These are phyloP conservation scores for Abelmoschus esculentus DNA, from an alignment of 345 rosid genomes.

Conservation along the genomic window DNA sequence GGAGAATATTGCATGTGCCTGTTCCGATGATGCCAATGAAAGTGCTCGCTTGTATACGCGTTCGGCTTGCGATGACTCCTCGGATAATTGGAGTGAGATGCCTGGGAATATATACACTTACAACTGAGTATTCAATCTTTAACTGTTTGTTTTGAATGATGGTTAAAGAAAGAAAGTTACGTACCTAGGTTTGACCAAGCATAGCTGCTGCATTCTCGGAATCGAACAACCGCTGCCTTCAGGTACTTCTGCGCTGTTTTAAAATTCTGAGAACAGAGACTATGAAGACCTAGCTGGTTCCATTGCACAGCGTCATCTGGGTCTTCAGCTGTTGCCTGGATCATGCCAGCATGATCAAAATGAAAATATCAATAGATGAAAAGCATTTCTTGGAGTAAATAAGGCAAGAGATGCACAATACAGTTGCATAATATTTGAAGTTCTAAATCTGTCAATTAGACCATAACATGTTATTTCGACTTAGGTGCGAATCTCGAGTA, in stretches of 20 bases:
- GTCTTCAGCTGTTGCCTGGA: conserved; percentile 68
- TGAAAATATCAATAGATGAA: neutral
- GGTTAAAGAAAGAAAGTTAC: neutral
- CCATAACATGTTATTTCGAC: neutral
- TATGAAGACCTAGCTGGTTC: conserved; percentile 95
- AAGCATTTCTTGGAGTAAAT: neutral
- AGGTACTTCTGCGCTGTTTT: conserved; percentile 78
- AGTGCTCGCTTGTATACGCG: conserved; percentile 59
- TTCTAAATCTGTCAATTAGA: neutral
- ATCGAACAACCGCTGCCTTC: conserved; percentile 64
- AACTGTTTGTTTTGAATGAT: neutral
- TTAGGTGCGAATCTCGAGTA: neutral
- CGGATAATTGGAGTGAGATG: conserved; percentile 74
- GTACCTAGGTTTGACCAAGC: conserved; percentile 91
- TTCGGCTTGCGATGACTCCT: conserved; percentile 56
- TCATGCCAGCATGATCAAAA: conserved; percentile 6
- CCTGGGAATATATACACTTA: conserved; percentile 29
- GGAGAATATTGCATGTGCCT: conserved; percentile 66
- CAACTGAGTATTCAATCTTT: neutral
- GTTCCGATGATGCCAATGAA: conserved; percentile 48
- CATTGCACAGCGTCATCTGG: conserved; percentile 82
- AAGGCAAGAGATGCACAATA: neutral
- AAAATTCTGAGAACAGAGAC: conserved; percentile 67
- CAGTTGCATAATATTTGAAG: neutral
- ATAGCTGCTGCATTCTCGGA: conserved; percentile 58